A percentile compares a stretch with the other conserved stretches of the same genome.
phyloP scores from a whole-genome alignment of 2,329 filamentous ascomycete genomes.

The Exophiala alcalophila region DNA sequence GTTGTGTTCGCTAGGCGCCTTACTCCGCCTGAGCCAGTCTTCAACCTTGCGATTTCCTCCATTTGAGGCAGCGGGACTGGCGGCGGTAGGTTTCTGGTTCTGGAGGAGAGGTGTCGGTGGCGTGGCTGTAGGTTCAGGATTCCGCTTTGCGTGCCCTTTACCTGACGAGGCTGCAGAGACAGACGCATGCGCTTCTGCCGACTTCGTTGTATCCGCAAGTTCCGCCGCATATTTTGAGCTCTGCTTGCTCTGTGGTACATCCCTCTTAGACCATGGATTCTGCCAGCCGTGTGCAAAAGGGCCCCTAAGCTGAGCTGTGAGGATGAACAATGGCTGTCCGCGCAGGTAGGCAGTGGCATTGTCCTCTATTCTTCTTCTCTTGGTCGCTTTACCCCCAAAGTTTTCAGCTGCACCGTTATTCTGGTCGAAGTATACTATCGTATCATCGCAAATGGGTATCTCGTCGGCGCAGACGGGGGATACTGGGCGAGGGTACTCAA shows the following conservation, averaged over 20 bases:
- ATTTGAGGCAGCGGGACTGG: no score
- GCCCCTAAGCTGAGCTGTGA: conserved; percentile 45
- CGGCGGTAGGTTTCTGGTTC: no score
- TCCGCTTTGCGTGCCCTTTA: no score
- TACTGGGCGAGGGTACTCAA: conserved; percentile 28
- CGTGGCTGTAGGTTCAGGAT: no score
- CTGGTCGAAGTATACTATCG: conserved; percentile 23
- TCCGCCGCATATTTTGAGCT: not conserved
- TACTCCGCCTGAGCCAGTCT: conserved; percentile 21
- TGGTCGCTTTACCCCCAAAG: conserved; percentile 33
- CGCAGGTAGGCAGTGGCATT: conserved; percentile 42
- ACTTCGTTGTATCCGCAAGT: not conserved
- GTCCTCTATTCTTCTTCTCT: conserved; percentile 43
- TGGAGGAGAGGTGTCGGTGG: no score
- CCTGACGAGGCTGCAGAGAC: not conserved
- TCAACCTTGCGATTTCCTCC: no score
- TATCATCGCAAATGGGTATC: conserved; percentile 21
- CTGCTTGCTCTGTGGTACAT: conserved; percentile 28
- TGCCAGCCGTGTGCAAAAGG: conserved; percentile 45
- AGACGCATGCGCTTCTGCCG: not conserved
- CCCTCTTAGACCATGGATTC: conserved; percentile 42
- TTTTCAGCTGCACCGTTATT: conserved; percentile 7
- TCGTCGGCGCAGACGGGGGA: conserved; percentile 24
- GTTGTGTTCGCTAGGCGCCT: conserved; percentile 2
- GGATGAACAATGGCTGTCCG: conserved; percentile 44